Evolutionary conservation across 495 filamentous ascomycete species (phyloP).

Genomic region (Daldinia loculata): DNA sequence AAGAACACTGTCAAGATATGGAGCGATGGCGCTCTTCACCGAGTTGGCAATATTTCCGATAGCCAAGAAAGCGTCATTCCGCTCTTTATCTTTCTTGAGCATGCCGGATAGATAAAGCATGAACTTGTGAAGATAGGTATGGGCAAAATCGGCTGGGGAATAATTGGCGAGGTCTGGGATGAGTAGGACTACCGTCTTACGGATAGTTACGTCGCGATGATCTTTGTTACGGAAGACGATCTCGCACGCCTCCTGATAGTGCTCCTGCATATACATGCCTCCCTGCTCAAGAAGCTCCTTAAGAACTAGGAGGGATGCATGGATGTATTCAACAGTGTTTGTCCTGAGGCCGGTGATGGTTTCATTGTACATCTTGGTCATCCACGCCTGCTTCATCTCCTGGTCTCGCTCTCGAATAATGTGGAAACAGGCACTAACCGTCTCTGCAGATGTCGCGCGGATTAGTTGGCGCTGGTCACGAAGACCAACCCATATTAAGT

Average conservation of each 20-base stretch:
- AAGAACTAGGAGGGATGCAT: constrained; percentile 89
- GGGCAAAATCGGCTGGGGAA: constrained; percentile 83
- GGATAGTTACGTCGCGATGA: constrained; percentile 84
- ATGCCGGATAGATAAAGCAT: constrained; percentile 96
- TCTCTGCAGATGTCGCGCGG: constrained; percentile 87
- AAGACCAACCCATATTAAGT: constrained; percentile 93
- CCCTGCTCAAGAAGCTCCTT: constrained; percentile 91
- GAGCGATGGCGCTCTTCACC: constrained; percentile 89
- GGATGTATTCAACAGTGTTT: constrained; percentile 81
- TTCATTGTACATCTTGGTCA: constrained; percentile 85
- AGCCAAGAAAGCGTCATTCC: constrained; percentile 90
- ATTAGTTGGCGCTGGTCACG: constrained; percentile 90
- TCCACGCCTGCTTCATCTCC: constrained; percentile 82
- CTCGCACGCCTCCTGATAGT: constrained; percentile 88
- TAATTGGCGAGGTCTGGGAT: constrained; percentile 95
- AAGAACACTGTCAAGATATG: constrained; percentile 92
- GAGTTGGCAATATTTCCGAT: constrained; percentile 97
- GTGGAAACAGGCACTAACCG: constrained; percentile 89
- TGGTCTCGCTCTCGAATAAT: constrained; percentile 93
- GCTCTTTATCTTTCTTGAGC: constrained; percentile 93
- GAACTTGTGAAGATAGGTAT: constrained; percentile 87
- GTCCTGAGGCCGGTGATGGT: constrained; percentile 78
- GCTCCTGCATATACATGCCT: constrained; percentile 98
- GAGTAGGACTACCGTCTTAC: constrained; percentile 84
- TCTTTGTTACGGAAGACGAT: constrained; percentile 90